Percentiles rank a stretch among this genome's conserved stretches.
These are phyloP conservation scores for Chloranthus sessilifolius DNA, from an alignment of 164 flowering plant genomes.

Conservation along the genomic window DNA sequence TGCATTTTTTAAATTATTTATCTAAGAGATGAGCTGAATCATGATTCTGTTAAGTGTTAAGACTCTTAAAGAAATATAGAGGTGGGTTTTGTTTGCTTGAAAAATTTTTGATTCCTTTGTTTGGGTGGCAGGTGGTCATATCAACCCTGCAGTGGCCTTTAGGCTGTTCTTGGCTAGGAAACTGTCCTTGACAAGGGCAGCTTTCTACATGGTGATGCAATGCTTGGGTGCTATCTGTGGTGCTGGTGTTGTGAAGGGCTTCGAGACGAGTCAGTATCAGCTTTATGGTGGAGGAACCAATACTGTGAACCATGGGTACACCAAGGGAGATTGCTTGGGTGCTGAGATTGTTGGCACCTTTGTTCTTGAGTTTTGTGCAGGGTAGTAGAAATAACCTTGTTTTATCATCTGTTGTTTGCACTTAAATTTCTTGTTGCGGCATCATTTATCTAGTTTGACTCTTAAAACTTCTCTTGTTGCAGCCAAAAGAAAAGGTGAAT, in stretches of 20 bases:
- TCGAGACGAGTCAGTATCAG: conserved; percentile 33
- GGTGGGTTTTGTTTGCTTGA: too few species aligned
- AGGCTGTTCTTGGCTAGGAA: conserved; percentile 54
- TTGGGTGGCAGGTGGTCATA: conserved; percentile 12
- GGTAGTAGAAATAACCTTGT: too few species aligned
- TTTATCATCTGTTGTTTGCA: too few species aligned
- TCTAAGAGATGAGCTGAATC: too few species aligned
- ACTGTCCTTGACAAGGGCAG: conserved; percentile 55
- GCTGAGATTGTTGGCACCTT: conserved; percentile 66
- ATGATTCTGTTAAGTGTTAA: too few species aligned
- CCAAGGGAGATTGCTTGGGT: conserved; percentile 44
- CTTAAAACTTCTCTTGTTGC: too few species aligned
- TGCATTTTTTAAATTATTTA: too few species aligned
- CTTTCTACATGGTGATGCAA: conserved; percentile 59
- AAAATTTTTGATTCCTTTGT: too few species aligned
- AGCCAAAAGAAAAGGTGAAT: conserved; percentile 80
- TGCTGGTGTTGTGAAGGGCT: conserved; percentile 49
- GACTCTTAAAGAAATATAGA: too few species aligned
- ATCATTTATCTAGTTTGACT: too few species aligned
- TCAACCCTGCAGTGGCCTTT: conserved; percentile 55
- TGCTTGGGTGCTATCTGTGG: conserved; percentile 61
- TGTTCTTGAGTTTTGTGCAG: too few species aligned
- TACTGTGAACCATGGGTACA: conserved; percentile 32
- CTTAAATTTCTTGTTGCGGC: too few species aligned
- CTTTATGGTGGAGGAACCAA: conserved; percentile 58